phyloP scores from a whole-genome alignment of 2,329 filamentous ascomycete species.

The Alternaria gaisen region DNA sequence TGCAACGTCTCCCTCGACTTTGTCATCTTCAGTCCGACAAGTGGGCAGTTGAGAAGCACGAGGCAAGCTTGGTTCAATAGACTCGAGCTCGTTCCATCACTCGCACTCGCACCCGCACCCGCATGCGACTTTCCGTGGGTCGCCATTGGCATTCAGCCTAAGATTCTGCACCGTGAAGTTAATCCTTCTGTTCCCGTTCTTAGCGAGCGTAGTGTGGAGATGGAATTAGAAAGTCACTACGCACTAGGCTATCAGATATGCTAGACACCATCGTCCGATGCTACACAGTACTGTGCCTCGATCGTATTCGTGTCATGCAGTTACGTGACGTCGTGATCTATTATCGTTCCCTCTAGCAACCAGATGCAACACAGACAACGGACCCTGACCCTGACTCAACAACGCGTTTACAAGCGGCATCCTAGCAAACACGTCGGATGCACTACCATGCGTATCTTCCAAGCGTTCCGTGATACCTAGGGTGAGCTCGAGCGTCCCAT shows the following conservation, averaged over 20 bases:
- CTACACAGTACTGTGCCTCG: neutral
- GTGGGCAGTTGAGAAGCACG: neutral
- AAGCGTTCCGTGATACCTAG: neutral
- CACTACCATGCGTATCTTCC: neutral
- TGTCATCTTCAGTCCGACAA: neutral
- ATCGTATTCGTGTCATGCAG: conserved; percentile 5
- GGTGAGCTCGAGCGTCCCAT: neutral
- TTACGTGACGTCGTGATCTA: conserved; percentile 14
- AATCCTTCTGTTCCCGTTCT: neutral
- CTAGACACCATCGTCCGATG: conserved; percentile 8
- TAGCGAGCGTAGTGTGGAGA: conserved; percentile 4
- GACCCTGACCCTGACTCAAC: conserved; percentile 6
- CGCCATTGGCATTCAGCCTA: conserved; percentile 1
- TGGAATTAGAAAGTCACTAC: neutral
- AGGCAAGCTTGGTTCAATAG: neutral
- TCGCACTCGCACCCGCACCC: neutral
- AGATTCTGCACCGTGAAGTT: conserved; percentile 1
- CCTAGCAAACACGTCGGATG: neutral
- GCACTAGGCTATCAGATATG: conserved; percentile 4
- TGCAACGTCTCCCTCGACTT: neutral
- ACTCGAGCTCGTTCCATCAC: neutral
- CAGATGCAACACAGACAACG: conserved; percentile 6
- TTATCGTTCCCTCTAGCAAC: conserved; percentile 2
- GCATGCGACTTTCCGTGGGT: neutral
- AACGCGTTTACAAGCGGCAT: neutral